Percentiles rank a stretch among this genome's conserved stretches.
Conservation (phyloP, 768 basidiomycete species). For the Rhizopogon vinicolor region DNA sequence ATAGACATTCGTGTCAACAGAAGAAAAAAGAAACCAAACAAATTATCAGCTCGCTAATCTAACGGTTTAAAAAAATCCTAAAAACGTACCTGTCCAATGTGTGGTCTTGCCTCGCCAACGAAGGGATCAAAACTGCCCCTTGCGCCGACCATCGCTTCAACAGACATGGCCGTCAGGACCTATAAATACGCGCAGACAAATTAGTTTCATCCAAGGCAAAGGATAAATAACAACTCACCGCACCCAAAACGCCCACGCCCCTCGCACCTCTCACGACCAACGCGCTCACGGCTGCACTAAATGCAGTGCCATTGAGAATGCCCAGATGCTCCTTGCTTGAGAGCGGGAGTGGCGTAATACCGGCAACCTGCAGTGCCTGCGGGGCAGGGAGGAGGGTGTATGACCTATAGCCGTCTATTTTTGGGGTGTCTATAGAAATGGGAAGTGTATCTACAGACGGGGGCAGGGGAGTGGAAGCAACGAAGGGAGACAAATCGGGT, state of each 20-base stretch:
- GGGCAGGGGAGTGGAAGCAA: constrained; percentile 32
- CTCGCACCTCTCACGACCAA: constrained; percentile 71
- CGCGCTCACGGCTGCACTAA: constrained; percentile 74
- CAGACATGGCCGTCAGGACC: constrained; percentile 78
- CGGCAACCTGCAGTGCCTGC: constrained; percentile 55
- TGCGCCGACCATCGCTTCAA: constrained; percentile 75
- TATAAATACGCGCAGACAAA: constrained; percentile 23
- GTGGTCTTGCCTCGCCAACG: constrained; percentile 72
- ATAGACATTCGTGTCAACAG: not conserved
- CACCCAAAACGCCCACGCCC: constrained; percentile 56
- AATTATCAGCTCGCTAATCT: not conserved
- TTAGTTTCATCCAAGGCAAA: not conserved
- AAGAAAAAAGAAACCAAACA: not conserved
- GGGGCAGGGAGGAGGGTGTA: constrained; percentile 11
- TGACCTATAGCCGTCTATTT: not conserved
- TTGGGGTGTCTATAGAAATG: constrained; percentile 2
- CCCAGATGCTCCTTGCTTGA: constrained; percentile 78
- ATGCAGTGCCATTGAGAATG: constrained; percentile 82
- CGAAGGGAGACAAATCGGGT: constrained; percentile 20
- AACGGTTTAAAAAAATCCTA: not conserved
- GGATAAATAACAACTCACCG: constrained; percentile 13
- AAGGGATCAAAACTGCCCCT: constrained; percentile 74
- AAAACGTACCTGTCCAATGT: constrained; percentile 65
- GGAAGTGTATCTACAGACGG: constrained; percentile 41
- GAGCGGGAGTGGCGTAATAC: constrained; percentile 60